Base-by-base conservation (phyloP, 257 asterid genomes). In the Solanum peruvianum region DNA sequence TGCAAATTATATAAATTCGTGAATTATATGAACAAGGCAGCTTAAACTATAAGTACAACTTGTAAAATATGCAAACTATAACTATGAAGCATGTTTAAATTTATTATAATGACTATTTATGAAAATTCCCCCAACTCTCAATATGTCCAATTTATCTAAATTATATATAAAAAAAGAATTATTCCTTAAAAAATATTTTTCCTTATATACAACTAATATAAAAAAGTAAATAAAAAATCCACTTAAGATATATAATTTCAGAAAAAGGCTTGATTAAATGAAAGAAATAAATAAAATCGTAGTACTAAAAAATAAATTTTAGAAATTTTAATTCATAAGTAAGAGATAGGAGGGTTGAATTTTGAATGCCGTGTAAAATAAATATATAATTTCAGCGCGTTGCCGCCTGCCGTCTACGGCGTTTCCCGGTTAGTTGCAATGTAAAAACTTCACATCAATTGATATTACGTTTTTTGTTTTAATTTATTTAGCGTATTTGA, bases 381-480 rank as follows among this genome's bases (percentile, higher is more conserved):
- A 33, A 33, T 20, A 16, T 44, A 16, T 25, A 45, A 4, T 9
- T 27, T 33, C 84, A 18, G 31, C 81, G 87, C 14, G 84, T 87
- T 80, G 85, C 71, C 14, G 80, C 84, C 87, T 33, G 42, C 77
- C 84, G 72, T 39, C 42, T 42, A 60, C 42, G 75, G 87, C 33
- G 70, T 87, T 66, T 45, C 49, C 73, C 69, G 15, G 29, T 6
- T 42, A 25, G 14, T 77, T 44, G 62, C 58, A 75, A 23, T 41
- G 49, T 7, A 39, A 75, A 31, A 56, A 56, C 4, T 56, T 56
- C n/a, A 56, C 62, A 18, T 56, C 62, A 56, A 56, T 16, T 52
- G 23, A 16, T 16, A 16, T 52, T 49, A 21, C 62, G 6, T 23
- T 6, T 16, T 16, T 16, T 10, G 23, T 52, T 52, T 52, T 3